phyloP scores from a whole-genome alignment of 192 early-diverging fungal genomes.

The Backusella sp. region DNA sequence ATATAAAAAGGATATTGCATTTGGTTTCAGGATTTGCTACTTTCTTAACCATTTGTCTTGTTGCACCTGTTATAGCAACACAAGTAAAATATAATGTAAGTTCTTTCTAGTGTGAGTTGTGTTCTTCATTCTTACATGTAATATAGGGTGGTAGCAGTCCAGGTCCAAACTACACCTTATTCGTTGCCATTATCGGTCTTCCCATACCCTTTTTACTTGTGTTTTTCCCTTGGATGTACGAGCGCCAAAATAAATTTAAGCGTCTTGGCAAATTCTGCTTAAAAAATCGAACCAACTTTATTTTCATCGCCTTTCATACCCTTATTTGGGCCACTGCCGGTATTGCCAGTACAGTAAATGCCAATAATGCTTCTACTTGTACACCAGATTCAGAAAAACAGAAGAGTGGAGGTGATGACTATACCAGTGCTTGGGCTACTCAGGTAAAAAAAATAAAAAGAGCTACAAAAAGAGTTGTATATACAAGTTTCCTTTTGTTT shows the following conservation, averaged over 20 bases:
- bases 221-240: slow-evolving; percentile 38
- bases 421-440: slow-evolving; percentile 24
- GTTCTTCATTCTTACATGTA: background rate
- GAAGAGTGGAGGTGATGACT: slow-evolving; percentile 14
- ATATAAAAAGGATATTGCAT: slow-evolving; percentile 22
- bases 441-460: slow-evolving; percentile 19
- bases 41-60: slow-evolving; percentile 22
- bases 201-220: slow-evolving; percentile 22
- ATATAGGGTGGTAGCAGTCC: slow-evolving; percentile 26
- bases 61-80: slow-evolving; percentile 32
- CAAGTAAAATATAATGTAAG: slow-evolving; percentile 35
- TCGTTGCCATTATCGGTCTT: slow-evolving; percentile 25
- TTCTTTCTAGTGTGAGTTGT: background rate
- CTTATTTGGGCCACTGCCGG: slow-evolving; percentile 28
- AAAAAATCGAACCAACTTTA: slow-evolving; percentile 28
- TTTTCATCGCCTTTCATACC: slow-evolving; percentile 28
- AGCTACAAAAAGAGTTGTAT: background rate
- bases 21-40: slow-evolving; percentile 11
- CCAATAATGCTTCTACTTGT: slow-evolving; percentile 23
- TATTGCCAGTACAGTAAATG: slow-evolving; percentile 33
- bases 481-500: background rate
- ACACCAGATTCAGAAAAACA: slow-evolving; percentile 5
- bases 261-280: slow-evolving; percentile 35
- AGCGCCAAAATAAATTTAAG: slow-evolving; percentile 34
- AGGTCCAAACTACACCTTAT: slow-evolving; percentile 33